Evolutionary conservation across 208 protist genomes (phyloP).

Genomic region (Sergeia podlipaevii): DNA sequence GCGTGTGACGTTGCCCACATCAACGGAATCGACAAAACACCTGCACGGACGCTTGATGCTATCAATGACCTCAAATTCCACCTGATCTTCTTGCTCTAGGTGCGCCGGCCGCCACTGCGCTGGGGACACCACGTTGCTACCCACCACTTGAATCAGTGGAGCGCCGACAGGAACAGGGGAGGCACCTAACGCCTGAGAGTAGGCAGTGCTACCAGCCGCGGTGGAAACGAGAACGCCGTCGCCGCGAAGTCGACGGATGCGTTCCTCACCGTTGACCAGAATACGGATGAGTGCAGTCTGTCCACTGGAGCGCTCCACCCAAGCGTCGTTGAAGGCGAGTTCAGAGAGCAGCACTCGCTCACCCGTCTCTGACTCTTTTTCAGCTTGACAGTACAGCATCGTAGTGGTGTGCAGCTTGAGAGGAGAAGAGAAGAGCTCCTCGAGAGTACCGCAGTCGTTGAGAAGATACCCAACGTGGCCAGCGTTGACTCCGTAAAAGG

Average conservation of each 20-base stretch:
- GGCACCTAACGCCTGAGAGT: constrained; percentile 81
- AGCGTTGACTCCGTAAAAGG: constrained; percentile 90
- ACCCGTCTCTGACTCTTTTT: constrained; percentile 58
- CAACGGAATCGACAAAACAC: constrained; percentile 87
- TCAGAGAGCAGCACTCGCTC: constrained; percentile 72
- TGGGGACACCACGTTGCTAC: constrained; percentile 87
- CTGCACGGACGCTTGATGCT: constrained; percentile 76
- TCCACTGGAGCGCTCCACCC: constrained; percentile 86
- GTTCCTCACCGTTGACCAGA: constrained; percentile 84
- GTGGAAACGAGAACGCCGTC: constrained; percentile 89
- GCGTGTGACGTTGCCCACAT: constrained; percentile 77
- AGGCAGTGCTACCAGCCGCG: constrained; percentile 86
- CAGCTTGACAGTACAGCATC: constrained; percentile 87
- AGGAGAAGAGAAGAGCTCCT: constrained; percentile 81
- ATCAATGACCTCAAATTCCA: constrained; percentile 88
- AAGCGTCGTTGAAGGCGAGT: constrained; percentile 91
- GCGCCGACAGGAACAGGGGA: constrained; percentile 85
- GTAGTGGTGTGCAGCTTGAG: constrained; percentile 83
- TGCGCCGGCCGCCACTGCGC: constrained; percentile 85
- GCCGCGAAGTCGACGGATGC: constrained; percentile 70
- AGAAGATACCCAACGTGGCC: constrained; percentile 87
- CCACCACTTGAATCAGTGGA: constrained; percentile 86
- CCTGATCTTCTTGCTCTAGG: constrained; percentile 84
- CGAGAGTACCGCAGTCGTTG: constrained; percentile 73
- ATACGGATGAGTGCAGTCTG: constrained; percentile 90